Evolutionary conservation across 2,329 filamentous ascomycete genomes (phyloP).

Genomic region (Trichophyton rubrum): DNA sequence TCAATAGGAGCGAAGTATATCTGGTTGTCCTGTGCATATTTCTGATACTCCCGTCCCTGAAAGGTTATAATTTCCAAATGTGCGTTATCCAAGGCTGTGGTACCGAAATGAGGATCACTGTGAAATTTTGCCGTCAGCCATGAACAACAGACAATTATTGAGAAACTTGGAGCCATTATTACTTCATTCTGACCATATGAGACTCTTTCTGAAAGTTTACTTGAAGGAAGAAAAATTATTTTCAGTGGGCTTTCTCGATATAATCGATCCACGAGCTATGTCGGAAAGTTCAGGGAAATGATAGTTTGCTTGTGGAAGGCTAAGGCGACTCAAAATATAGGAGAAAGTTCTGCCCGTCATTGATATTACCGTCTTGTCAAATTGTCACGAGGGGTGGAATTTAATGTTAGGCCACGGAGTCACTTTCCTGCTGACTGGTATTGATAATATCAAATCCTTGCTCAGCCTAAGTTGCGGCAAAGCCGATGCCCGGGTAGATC

Average conservation of each 20-base stretch:
- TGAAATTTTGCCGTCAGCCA: slow-evolving; percentile 18
- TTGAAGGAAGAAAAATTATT: no score
- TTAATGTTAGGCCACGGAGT: neutral
- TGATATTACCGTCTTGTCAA: neutral
- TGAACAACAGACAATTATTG: neutral
- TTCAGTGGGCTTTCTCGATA: neutral
- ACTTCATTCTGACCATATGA: neutral
- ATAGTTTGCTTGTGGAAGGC: neutral
- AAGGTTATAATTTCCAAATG: slow-evolving; percentile 48
- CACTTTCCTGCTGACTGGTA: neutral
- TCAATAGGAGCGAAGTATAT: slow-evolving; percentile 59
- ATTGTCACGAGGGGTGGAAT: neutral
- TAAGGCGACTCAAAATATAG: neutral
- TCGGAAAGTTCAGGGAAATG: neutral
- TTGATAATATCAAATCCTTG: neutral
- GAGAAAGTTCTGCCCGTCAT: neutral
- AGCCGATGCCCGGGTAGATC: neutral
- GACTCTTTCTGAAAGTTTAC: neutral
- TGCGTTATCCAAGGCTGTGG: slow-evolving; percentile 42
- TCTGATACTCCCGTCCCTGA: slow-evolving; percentile 54
- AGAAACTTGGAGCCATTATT: neutral
- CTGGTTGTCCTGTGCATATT: slow-evolving; percentile 51
- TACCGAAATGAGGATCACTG: slow-evolving; percentile 36
- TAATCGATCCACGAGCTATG: neutral
- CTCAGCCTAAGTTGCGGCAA: neutral